Evolutionary conservation across 768 basidiomycete genomes (phyloP), one percentile per base, ranked within the genome.

Genomic region (Strobilomyces echinocephalus): DNA sequence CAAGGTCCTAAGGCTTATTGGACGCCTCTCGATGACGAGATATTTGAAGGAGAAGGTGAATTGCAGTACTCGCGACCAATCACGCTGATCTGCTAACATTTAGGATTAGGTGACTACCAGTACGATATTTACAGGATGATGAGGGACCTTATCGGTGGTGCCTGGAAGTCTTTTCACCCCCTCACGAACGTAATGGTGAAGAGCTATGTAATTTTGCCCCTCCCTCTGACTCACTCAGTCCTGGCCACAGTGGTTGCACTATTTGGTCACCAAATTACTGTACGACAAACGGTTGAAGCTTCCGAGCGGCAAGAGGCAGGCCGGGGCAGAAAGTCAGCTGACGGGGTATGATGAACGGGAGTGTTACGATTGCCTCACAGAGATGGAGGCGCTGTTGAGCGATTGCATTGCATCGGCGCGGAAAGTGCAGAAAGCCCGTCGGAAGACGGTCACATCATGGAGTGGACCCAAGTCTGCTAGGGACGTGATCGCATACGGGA

Each of bases 81-180:
- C 21, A 26, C 16, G 35, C 18, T 39, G 34, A 52, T 8, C n/a
- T 54, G 24, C 49, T 62, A 34, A 69, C 39, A 15, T 50, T 60
- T 18, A 44, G 44, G 14, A 57, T 50, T 56, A 89, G 88, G 92
- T 10, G 91, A 93, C 67, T 89, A 91, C 63, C 97, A 98, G 68
- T 97, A 92, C 69, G 93, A 97, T 64, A 76, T 97, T 5, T 99
- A 99, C 64, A 82, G 95, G 40, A 80, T 86, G 72, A 97, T 98
- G 91, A 76, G 76, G 46, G 73, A 74, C 30, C 72, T 83, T 56
- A 83, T 81, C 43, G 72, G 76, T 6, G 74, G 74, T 34, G 66
- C 75, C 39, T 99, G 97, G 97, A 79, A 81, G 59, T 77, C 69
- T 10, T 97, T 84, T 66, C 77, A 82, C 52, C 92, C 92, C 2